Evolutionary conservation across 495 filamentous ascomycete species (phyloP), one percentile per base, ranked within the genome.

Genomic region (Tetracladium setigerum): DNA sequence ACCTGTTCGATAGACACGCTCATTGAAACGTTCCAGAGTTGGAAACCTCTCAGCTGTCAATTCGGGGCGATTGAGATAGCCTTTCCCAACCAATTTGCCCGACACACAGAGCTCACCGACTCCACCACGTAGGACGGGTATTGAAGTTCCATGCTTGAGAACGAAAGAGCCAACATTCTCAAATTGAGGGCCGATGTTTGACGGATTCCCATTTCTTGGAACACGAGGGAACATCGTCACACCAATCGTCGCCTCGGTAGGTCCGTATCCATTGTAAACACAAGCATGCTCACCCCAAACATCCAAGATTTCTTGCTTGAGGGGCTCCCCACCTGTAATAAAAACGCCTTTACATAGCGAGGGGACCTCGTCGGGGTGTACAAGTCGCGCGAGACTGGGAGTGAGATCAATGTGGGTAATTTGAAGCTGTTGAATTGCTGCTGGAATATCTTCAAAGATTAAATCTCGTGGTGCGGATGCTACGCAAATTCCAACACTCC

Each of bases 351-450:
- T 71, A 43, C 79, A 82, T 11, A 89, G 62, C 30, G 69, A 76
- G 7, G 84, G 84, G 0, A 83, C 80, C 36, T 86, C 82, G 22
- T 84, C 70, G 0, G 84, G 84, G 40, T 74, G 73, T 0, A 86
- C 35, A 14, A 73, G 56, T 7, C 67, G 63, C 4, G 84, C 84
- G 1, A 89, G 63, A 59, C 80, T 84, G 1, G 84, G 84, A 6
- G 84, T 87, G 2, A 89, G 68, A 57, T 91, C 87, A 40, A 92
- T 83, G 55, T 97, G 91, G 0, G 92, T 95, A 43, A 96, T 90
- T 7, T 69, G 66, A 12, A 91, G 69, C 14, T 65, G 67, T 6
- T 74, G 73, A 30, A 95, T 89, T 13, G 82, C 78, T 1, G 71
- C 75, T 0, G 82, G 68, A 10, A 95, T 63, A 57, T 94, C 85